Conservation (phyloP, 495 filamentous ascomycete genomes). For the Diplogelasinospora grovesii region DNA sequence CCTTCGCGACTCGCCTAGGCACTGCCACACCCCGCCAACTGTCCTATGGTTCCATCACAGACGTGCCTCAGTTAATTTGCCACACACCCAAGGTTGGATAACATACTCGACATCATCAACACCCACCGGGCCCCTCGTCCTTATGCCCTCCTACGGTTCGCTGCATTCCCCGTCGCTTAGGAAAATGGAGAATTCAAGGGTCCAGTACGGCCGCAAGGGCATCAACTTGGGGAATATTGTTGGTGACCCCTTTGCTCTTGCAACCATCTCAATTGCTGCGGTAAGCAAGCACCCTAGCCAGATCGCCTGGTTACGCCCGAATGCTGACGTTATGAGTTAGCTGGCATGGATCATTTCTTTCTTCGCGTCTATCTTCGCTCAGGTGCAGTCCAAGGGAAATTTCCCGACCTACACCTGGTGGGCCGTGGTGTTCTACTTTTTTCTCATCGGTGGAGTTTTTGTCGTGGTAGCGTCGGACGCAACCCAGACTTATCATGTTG, state of each 20-base stretch:
- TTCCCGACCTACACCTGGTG: conserved; percentile 92
- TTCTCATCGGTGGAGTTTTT: conserved; percentile 69
- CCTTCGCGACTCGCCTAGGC: conserved; percentile 1
- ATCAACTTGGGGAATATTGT: conserved; percentile 82
- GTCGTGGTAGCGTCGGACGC: conserved; percentile 76
- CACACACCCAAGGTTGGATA: too few species aligned
- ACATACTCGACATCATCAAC: too few species aligned
- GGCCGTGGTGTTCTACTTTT: conserved; percentile 77
- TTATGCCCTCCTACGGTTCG: conserved; percentile 70
- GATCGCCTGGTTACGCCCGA: too few species aligned
- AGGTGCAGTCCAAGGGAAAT: conserved; percentile 26
- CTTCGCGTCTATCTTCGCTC: conserved; percentile 73
- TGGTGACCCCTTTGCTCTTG: conserved; percentile 93
- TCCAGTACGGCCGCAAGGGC: conserved; percentile 49
- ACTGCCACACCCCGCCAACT: conserved; percentile 1
- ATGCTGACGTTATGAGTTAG: conserved; percentile 43
- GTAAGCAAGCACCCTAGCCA: conserved; percentile 46
- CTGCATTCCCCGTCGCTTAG: conserved; percentile 65
- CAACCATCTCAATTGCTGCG: conserved; percentile 84
- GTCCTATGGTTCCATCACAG: conserved; percentile 13
- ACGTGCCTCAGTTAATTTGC: conserved; percentile 22
- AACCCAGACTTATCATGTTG: conserved; percentile 80
- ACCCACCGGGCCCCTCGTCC: conserved; percentile 23
- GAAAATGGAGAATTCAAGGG: conserved; percentile 68
- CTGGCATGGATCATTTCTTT: conserved; percentile 93